phyloP scores from a whole-genome alignment of 805 yeast genomes.

The Kodamaea lidongshanica region DNA sequence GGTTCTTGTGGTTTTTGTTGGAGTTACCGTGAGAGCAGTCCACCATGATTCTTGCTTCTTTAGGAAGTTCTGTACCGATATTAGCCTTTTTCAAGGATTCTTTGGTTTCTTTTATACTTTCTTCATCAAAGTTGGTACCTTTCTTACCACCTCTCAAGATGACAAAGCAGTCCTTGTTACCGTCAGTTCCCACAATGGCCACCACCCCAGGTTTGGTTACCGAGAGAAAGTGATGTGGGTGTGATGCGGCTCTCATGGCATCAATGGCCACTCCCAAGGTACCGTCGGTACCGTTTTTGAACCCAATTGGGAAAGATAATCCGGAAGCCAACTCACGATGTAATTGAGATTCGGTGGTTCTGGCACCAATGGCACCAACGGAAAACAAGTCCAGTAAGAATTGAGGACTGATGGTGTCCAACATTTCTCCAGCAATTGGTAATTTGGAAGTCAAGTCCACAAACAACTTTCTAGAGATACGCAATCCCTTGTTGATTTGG shows the following conservation, averaged over 20 bases:
- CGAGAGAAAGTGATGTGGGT: slow-evolving; percentile 88
- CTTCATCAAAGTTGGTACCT: slow-evolving; percentile 85
- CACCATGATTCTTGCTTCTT: slow-evolving; percentile 68
- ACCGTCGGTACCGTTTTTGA: slow-evolving; percentile 98
- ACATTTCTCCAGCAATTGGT: slow-evolving; percentile 96
- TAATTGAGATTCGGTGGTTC: slow-evolving; percentile 96
- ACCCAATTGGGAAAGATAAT: slow-evolving; percentile 94
- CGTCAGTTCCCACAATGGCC: slow-evolving; percentile 93
- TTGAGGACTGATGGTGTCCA: slow-evolving; percentile 96
- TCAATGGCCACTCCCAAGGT: slow-evolving; percentile 90
- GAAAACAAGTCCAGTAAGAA: slow-evolving; percentile 89
- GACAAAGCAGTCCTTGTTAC: slow-evolving; percentile 84
- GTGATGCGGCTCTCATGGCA: slow-evolving; percentile 86
- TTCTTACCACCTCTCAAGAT: slow-evolving; percentile 93
- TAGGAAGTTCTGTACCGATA: slow-evolving; percentile 36
- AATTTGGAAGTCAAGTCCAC: slow-evolving; percentile 72
- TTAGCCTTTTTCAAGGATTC: slow-evolving; percentile 49
- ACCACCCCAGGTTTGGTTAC: slow-evolving; percentile 96
- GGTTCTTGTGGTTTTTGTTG: slow-evolving; percentile 82
- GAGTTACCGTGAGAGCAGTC: slow-evolving; percentile 98
- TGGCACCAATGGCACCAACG: slow-evolving; percentile 97
- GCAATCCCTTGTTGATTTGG: slow-evolving; percentile 90
- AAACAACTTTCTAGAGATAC: slow-evolving; percentile 83
- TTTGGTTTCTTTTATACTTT: slow-evolving; percentile 62
- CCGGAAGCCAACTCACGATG: slow-evolving; percentile 98